Conservation (phyloP, 192 early-diverging fungal genomes). For the Phlyctochytrium arcticum region DNA sequence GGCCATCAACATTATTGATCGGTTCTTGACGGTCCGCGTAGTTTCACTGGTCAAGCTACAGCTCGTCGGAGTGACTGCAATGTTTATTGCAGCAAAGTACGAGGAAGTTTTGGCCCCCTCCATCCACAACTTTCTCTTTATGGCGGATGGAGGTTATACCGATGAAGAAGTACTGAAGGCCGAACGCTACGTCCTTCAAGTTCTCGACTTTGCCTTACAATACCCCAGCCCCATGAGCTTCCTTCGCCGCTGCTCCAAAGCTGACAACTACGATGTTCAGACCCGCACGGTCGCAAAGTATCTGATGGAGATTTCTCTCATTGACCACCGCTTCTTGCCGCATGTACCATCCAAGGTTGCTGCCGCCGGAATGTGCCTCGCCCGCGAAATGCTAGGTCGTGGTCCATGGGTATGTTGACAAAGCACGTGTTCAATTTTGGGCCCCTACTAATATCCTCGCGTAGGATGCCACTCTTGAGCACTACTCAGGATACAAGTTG, state of each 20-base stretch:
- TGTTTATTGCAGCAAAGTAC: conserved; percentile 93
- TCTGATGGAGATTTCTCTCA: conserved; percentile 87
- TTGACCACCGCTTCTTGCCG: conserved; percentile 77
- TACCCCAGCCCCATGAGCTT: conserved; percentile 93
- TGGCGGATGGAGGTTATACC: conserved; percentile 70
- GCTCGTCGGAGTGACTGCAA: conserved; percentile 83
- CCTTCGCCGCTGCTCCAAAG: conserved; percentile 81
- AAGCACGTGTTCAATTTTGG: neutral
- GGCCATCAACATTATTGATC: conserved; percentile 91
- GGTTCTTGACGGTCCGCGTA: conserved; percentile 83
- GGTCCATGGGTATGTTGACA: conserved; percentile 64
- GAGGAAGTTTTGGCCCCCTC: conserved; percentile 87
- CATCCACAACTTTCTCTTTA: conserved; percentile 78
- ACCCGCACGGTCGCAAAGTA: conserved; percentile 93
- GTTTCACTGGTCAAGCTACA: conserved; percentile 87
- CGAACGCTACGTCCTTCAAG: conserved; percentile 86
- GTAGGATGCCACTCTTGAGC: conserved; percentile 33
- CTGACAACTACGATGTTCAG: conserved; percentile 85
- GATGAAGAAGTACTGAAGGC: conserved; percentile 85
- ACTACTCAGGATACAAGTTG: conserved; percentile 72
- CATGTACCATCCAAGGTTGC: conserved; percentile 71
- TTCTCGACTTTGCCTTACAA: conserved; percentile 80
- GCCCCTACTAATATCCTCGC: neutral
- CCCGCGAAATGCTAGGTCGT: conserved; percentile 72
- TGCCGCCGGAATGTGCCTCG: conserved; percentile 74